Evolutionary conservation across 2,329 filamentous ascomycete genomes (phyloP).

Genomic region (Alternaria sp.): DNA sequence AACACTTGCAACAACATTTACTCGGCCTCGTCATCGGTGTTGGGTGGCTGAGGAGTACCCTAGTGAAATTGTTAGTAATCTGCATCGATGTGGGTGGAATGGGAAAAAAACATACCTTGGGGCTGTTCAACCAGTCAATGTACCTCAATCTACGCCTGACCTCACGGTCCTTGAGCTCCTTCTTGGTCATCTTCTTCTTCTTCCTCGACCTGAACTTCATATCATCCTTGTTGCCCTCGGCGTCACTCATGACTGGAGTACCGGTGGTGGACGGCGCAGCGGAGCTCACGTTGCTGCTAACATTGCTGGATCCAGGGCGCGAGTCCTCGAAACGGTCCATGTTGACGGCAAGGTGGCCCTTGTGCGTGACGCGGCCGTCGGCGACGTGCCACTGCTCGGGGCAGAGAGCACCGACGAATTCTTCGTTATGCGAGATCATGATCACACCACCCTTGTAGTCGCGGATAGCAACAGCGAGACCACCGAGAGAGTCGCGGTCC

Average conservation of each 20-base stretch:
- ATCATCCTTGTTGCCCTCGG: conserved; percentile 74
- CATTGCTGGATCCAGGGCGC: conserved; percentile 67
- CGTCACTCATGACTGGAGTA: conserved; percentile 78
- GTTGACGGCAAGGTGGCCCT: conserved; percentile 75
- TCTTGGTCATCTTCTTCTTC: conserved; percentile 99
- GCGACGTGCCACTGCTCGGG: conserved; percentile 96
- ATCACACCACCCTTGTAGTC: conserved; percentile 98
- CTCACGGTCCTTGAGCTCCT: conserved; percentile 93
- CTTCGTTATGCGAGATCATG: conserved; percentile 99
- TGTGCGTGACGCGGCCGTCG: conserved; percentile 84
- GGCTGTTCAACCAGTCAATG: conserved; percentile 77
- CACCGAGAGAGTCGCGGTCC: conserved; percentile 95
- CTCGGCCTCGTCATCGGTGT: conserved; percentile 51
- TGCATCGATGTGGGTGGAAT: background rate
- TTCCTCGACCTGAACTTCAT: conserved; percentile 92
- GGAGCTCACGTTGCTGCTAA: conserved; percentile 52
- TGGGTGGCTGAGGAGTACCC: conserved; percentile 50
- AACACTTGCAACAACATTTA: conserved; percentile 23
- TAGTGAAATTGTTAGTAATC: conserved; percentile 30
- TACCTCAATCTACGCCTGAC: conserved; percentile 85
- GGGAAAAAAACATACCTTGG: conserved; percentile 50
- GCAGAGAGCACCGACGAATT: conserved; percentile 95
- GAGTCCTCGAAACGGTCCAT: conserved; percentile 88
- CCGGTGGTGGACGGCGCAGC: conserved; percentile 54
- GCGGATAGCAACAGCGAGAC: conserved; percentile 94